phyloP scores from a whole-genome alignment of 106 monocot species.

The Dendrobium catenatum region DNA sequence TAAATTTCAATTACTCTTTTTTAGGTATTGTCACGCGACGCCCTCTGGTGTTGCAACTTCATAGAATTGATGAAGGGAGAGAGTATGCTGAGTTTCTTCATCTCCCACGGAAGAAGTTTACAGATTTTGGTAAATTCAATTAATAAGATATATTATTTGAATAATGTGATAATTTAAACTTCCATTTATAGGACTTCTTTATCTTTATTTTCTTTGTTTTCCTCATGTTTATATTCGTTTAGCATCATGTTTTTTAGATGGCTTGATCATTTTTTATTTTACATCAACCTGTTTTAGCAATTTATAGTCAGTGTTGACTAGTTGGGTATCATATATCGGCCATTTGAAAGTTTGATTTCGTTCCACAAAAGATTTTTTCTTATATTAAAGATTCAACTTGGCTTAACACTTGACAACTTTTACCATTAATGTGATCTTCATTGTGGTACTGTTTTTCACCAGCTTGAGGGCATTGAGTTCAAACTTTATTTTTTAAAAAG shows the following conservation, averaged over 20 bases:
- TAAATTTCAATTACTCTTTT: neutral
- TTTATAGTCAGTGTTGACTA: neutral
- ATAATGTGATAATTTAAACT: neutral
- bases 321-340: neutral
- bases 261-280: neutral
- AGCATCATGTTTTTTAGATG: neutral
- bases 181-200: neutral
- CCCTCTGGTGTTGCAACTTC: conserved; percentile 65
- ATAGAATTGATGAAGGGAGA: conserved; percentile 47
- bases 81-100: conserved; percentile 68
- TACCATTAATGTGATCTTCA: neutral
- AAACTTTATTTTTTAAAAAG: neutral
- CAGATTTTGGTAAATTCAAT: conserved; percentile 54
- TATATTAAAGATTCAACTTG: neutral
- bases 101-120: conserved; percentile 54
- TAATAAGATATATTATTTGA: neutral
- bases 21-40: conserved; percentile 65
- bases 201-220: neutral
- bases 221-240: neutral
- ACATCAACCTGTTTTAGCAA: neutral
- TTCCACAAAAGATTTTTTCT: neutral
- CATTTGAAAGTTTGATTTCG: neutral
- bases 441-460: neutral
- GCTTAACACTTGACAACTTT: neutral
- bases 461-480: neutral